Base-by-base conservation (phyloP, 176 grass and related monocot species). In the Carex parvula region DNA sequence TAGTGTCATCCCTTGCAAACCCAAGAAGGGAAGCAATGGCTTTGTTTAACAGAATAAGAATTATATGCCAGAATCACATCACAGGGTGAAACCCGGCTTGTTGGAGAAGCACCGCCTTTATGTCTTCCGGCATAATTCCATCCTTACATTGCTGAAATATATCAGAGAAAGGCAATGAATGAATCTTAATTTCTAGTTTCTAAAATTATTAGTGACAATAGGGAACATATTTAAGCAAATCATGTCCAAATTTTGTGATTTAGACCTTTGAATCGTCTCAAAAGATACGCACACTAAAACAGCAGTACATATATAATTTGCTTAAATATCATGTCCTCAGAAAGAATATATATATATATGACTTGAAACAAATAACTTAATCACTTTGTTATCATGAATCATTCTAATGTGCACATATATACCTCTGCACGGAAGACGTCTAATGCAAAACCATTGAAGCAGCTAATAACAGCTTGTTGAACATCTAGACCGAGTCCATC, bases 391-490 rank as follows among this genome's bases (percentile, higher is more conserved):
- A 39, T 69, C 32, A 41, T n/a, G n/a, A n/a, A 39, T 69, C 16
- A 70, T 70, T 70, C 5, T 9, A 70, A 70, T 37, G 66, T 42
- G 65, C 15, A 39, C 5, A 71, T 39, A 39, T 39, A 39, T 39
- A 99, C 97, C 97, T 99, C 97, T 30, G 93, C 97, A 68, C 91
- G 92, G 85, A 99, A 99, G 71, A 99, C 82, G 64, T 99, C 93
- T 42, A 99, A 33, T 56, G 93, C 89, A 52, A 99, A 99, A 22
- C 93, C 97, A 79, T 94, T 99, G 93, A 96, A 99, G 84, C 97
- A 99, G 80, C 97, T 99, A 82, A 88, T 84, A 29, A 99, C 97
- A 71, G 93, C 97, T 89, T 99, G 97, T 41, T 99, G 91, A 61
- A 99, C 89, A 48, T 99, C 97, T 11, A 95, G 87, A n/a, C 97